A percentile compares a stretch with the other conserved stretches of the same genome.
These are phyloP conservation scores for Aciculosporium take DNA, from an alignment of 2,329 filamentous ascomycete species.

Conservation along the genomic window DNA sequence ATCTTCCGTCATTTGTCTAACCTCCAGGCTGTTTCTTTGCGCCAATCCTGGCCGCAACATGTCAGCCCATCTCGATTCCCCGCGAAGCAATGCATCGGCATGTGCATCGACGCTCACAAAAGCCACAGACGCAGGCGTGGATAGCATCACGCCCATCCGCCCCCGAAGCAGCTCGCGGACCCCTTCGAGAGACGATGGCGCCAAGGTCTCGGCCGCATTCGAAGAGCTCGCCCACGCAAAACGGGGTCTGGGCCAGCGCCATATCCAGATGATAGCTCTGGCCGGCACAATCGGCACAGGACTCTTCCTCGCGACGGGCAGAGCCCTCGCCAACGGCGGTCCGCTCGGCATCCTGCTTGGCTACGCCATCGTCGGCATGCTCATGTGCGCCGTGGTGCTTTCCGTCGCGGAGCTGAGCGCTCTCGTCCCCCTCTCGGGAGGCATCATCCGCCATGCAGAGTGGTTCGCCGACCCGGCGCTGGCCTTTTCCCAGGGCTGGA, in stretches of 20 bases:
- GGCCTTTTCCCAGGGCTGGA: slow-evolving; percentile 40
- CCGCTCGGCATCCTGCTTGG: slow-evolving; percentile 33
- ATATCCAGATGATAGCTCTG: slow-evolving; percentile 37
- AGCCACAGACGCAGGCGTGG: neutral
- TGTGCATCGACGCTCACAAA: too few relatives aligned
- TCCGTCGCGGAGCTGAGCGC: slow-evolving; percentile 48
- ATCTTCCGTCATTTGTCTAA: too few relatives aligned
- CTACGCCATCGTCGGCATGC: slow-evolving; percentile 41
- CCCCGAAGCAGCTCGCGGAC: neutral
- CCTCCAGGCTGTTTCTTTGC: too few relatives aligned
- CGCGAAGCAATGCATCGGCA: neutral
- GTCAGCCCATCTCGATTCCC: neutral
- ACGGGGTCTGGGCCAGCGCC: slow-evolving; percentile 17
- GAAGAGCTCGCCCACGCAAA: slow-evolving; percentile 4
- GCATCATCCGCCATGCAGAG: slow-evolving; percentile 46
- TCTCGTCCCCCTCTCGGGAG: slow-evolving; percentile 45
- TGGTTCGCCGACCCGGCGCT: slow-evolving; percentile 43
- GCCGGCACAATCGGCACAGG: slow-evolving; percentile 41
- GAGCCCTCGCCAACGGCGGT: slow-evolving; percentile 45
- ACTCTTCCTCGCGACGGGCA: slow-evolving; percentile 56
- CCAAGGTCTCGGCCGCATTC: slow-evolving; percentile 4
- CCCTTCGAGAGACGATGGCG: neutral
- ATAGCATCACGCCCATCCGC: neutral
- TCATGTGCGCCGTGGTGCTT: slow-evolving; percentile 33
- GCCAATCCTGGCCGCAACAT: too few relatives aligned